phyloP scores from a whole-genome alignment of 2,329 filamentous ascomycete genomes.

The Ramularia endophylla region DNA sequence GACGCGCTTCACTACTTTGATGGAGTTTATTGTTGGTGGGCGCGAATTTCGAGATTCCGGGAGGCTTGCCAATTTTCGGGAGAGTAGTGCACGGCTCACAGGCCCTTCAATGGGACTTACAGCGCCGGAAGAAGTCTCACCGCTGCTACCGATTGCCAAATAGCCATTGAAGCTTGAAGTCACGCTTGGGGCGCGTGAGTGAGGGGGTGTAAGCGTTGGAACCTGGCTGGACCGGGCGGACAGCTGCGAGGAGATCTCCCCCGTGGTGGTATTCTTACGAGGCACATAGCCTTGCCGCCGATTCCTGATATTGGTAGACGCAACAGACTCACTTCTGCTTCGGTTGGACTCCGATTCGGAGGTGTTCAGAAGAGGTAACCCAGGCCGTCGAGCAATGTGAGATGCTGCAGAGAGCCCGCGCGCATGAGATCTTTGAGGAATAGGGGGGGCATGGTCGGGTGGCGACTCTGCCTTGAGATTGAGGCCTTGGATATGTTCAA shows the following conservation, averaged over 20 bases:
- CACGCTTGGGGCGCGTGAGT: slow-evolving; percentile 28
- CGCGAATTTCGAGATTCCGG: slow-evolving; percentile 24
- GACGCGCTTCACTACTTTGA: slow-evolving; percentile 25
- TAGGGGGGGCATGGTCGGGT: slow-evolving; percentile 61
- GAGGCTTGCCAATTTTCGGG: slow-evolving; percentile 21
- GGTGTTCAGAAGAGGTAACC: slow-evolving; percentile 59
- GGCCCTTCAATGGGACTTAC: slow-evolving; percentile 29
- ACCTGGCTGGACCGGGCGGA: slow-evolving; percentile 43
- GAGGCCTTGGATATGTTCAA: slow-evolving; percentile 52
- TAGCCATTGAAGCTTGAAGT: slow-evolving; percentile 23
- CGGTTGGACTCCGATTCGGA: slow-evolving; percentile 64
- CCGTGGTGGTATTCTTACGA: slow-evolving; percentile 45
- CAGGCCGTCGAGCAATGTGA: slow-evolving; percentile 47
- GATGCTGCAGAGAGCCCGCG: slow-evolving; percentile 42
- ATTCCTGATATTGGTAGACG: slow-evolving; percentile 43
- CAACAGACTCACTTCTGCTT: slow-evolving; percentile 57
- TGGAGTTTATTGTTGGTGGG: slow-evolving; percentile 18
- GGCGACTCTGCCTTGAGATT: slow-evolving; percentile 56
- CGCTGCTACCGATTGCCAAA: slow-evolving; percentile 22
- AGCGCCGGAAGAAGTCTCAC: slow-evolving; percentile 27
- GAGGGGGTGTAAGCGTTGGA: slow-evolving; percentile 35
- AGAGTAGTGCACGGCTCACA: slow-evolving; percentile 15
- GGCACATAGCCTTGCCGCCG: slow-evolving; percentile 58
- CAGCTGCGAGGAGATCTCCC: slow-evolving; percentile 18
- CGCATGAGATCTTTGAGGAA: slow-evolving; percentile 75